These are phyloP conservation scores for Xerocomellus amylosporus DNA, from an alignment of 768 basidiomycete genomes.

Conservation along the genomic window DNA sequence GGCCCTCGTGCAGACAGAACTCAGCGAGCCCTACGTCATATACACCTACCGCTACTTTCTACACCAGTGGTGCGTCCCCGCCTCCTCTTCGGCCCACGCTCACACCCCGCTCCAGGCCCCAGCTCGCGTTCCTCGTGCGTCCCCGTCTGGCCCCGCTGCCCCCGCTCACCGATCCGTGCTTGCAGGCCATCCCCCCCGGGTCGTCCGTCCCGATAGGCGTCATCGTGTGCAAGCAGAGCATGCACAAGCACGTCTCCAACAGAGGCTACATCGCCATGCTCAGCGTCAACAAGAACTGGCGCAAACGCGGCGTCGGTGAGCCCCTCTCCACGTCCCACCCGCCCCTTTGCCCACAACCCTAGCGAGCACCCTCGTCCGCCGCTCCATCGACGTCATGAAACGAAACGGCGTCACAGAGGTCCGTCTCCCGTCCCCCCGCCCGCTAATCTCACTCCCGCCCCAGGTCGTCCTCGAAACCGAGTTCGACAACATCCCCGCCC, in stretches of 20 bases:
- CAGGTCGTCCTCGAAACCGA: slow-evolving; percentile 96
- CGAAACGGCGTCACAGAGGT: slow-evolving; percentile 84
- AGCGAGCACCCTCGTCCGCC: slow-evolving; percentile 84
- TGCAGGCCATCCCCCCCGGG: slow-evolving; percentile 27
- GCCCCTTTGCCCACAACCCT: slow-evolving; percentile 12
- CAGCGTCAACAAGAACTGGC: slow-evolving; percentile 78
- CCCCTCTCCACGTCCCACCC: slow-evolving; percentile 11
- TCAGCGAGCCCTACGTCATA: slow-evolving; percentile 93
- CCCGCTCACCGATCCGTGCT: neutral
- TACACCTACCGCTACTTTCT: slow-evolving; percentile 98
- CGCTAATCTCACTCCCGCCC: neutral
- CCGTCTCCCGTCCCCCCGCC: slow-evolving; percentile 22
- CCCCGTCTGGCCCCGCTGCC: accelerated
- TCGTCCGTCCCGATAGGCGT: slow-evolving; percentile 72
- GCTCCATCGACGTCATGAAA: slow-evolving; percentile 85
- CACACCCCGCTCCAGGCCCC: slow-evolving; percentile 57
- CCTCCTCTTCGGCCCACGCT: neutral
- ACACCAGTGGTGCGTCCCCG: slow-evolving; percentile 77
- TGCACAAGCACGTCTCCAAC: slow-evolving; percentile 70
- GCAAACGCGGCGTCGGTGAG: slow-evolving; percentile 91
- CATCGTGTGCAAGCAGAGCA: slow-evolving; percentile 96
- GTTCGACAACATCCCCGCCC: slow-evolving; percentile 84
- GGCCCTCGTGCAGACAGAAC: slow-evolving; percentile 83
- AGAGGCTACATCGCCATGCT: slow-evolving; percentile 99
- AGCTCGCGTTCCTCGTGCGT: slow-evolving; percentile 76